Base-by-base conservation (phyloP, 805 yeast genomes). In the Teunomyces funiuensis region DNA sequence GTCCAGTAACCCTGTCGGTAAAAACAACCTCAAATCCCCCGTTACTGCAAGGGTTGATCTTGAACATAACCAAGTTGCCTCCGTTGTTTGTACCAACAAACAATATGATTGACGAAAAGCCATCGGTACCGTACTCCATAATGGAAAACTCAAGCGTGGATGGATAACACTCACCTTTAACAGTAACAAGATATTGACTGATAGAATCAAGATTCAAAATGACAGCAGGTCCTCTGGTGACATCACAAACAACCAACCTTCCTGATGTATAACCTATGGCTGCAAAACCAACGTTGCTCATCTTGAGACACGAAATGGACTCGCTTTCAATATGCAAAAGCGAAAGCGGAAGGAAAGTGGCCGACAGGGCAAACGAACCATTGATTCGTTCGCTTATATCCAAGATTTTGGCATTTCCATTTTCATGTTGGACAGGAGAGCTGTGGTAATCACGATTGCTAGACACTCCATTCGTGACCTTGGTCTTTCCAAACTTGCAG, bases 281-380 rank as follows among this genome's bases (percentile, higher is more conserved):
- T 6, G 85, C 86, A 65, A 93, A 90, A 0, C 97, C 97, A 37
- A 88, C 71, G 47, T 83, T 76, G 45, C 90, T 82, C 59, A 85
- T 77, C 41, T 76, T 72, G 37, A 90, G 46, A 1, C 86, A 76
- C 0, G 90, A 69, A 7, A 86, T 82, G 23, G 48, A 44, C 19
- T 66, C 69, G 2, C 39, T 37, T 6, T 38, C 42, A 2, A 61
- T 28, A 19, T 50, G 55, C 41, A 70, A 46, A 36, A 70, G 47
- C 16, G 55, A 57, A 3, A 54, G 44, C 0, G 76, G 75, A 10
- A 62, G 49, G 42, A 68, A 69, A 3, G 66, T 58, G 1, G 61
- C 51, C 1, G 64, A 46, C n/a, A 49, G 48, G 0, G 66, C 50
- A 40, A 63, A 56, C 5, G 59, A 41, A 2, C 69, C 67, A 13